These are phyloP conservation scores for Pestalotiopsis sp. DNA, from an alignment of 2,329 filamentous ascomycete species.

Conservation along the genomic window DNA sequence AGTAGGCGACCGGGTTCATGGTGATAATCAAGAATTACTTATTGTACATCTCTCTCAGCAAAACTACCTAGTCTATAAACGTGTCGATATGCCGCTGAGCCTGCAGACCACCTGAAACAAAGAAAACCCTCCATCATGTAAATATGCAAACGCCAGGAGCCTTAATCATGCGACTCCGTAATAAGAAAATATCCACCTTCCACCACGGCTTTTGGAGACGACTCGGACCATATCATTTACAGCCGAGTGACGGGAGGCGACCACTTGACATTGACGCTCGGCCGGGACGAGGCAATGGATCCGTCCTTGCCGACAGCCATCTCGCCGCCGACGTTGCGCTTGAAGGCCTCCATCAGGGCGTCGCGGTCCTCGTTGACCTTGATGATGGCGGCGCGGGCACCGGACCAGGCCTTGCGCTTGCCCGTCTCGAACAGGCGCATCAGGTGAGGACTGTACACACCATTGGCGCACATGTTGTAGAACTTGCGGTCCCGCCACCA, in stretches of 20 bases:
- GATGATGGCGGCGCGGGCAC: conserved; percentile 1
- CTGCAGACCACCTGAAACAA: background rate
- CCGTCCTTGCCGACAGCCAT: background rate
- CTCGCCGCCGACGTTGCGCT: background rate
- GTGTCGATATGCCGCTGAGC: background rate
- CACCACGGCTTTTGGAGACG: background rate
- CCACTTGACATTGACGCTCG: background rate
- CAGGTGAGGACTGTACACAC: background rate
- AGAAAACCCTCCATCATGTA: background rate
- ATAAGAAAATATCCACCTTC: background rate
- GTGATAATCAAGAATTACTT: background rate
- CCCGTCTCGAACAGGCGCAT: background rate
- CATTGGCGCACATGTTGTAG: conserved; percentile 6
- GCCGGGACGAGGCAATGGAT: background rate
- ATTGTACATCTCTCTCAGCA: background rate
- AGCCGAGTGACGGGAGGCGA: background rate
- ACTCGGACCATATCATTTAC: background rate
- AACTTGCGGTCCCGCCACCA: conserved; percentile 7
- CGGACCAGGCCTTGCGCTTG: conserved; percentile 3
- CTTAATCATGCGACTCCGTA: background rate
- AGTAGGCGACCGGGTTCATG: no score
- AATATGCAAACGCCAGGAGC: background rate
- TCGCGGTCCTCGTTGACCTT: conserved; percentile 2
- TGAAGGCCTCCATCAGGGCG: background rate
- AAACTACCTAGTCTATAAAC: background rate